Conservation (phyloP, 1,284 basidiomycete species). For the Heimioporus retisporus region DNA sequence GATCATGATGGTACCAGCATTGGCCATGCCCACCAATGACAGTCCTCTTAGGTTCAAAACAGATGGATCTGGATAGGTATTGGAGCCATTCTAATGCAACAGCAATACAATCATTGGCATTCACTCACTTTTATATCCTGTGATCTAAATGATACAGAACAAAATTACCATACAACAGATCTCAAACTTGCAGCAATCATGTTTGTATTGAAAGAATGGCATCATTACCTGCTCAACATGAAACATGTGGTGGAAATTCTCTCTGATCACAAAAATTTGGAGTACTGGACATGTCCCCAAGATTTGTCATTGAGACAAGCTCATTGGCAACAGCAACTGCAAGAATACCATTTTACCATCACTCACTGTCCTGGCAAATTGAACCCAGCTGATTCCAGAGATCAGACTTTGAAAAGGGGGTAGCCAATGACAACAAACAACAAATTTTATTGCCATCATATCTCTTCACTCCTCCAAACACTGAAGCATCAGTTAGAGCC, state of each 20-base stretch:
- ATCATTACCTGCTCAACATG: too few species aligned
- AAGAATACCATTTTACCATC: background rate
- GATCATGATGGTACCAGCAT: background rate
- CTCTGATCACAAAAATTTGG: background rate
- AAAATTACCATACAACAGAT: background rate
- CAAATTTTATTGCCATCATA: background rate
- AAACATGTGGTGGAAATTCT: background rate
- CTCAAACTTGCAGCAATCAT: background rate
- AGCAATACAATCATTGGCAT: background rate
- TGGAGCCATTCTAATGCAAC: background rate
- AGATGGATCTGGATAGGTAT: background rate
- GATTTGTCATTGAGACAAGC: background rate
- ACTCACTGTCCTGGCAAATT: background rate
- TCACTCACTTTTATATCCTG: background rate
- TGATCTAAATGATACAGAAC: background rate
- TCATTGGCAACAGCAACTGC: background rate
- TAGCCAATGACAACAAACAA: background rate
- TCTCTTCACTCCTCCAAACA: too few species aligned
- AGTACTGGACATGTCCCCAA: background rate
- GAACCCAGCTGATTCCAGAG: background rate
- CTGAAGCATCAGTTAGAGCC: too few species aligned
- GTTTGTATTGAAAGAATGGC: too few species aligned
- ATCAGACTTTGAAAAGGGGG: background rate
- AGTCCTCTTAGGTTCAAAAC: background rate
- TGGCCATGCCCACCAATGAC: background rate